phyloP scores from a whole-genome alignment of 73 alveolate genomes.

The Breviolum minutum region DNA sequence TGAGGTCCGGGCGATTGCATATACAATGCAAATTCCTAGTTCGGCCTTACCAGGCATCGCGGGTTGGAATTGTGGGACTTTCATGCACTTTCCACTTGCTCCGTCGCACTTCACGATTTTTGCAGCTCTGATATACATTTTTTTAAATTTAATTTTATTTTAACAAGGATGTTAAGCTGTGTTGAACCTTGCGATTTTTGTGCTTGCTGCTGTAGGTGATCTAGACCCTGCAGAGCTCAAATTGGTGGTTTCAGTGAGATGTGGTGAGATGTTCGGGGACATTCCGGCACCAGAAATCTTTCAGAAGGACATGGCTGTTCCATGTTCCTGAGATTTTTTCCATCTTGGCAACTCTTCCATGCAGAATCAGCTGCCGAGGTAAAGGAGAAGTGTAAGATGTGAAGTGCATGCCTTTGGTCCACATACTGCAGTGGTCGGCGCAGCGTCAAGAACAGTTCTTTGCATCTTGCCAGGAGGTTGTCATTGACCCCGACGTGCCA shows the following conservation, averaged over 20 bases:
- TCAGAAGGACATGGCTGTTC: not conserved
- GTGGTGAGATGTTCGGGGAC: not conserved
- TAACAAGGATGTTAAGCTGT: no score
- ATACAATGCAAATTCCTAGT: not conserved
- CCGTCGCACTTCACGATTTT: not conserved
- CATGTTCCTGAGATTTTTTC: not conserved
- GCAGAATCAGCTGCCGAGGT: no score
- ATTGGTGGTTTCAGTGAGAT: not conserved
- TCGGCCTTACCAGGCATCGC: conserved; percentile 25
- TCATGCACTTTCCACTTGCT: not conserved
- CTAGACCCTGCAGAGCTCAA: not conserved
- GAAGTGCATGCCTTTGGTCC: not conserved
- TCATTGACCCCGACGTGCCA: not conserved
- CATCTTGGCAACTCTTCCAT: not conserved
- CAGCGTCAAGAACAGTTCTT: not conserved
- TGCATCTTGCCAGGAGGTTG: not conserved
- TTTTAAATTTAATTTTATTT: no score
- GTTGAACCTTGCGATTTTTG: no score
- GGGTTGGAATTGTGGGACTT: not conserved
- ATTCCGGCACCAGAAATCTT: not conserved
- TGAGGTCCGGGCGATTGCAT: conserved; percentile 1
- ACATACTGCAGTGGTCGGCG: not conserved
- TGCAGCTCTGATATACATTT: no score
- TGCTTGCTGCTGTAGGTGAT: not conserved
- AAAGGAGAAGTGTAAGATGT: not conserved